phyloP scores from a whole-genome alignment of 2,329 filamentous ascomycete species.

The Metarhizium humberi region DNA sequence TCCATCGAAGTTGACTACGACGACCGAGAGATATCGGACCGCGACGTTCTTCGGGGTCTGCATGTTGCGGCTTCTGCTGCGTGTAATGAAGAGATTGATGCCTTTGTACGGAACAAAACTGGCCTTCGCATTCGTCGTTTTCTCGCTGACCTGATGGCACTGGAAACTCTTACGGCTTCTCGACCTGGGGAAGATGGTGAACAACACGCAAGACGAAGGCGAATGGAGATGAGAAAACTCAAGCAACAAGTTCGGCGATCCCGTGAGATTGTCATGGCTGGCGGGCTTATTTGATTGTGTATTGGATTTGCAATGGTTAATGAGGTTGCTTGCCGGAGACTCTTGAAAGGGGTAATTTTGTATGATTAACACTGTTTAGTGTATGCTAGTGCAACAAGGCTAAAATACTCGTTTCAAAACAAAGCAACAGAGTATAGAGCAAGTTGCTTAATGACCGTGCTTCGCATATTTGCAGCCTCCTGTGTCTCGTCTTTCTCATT shows the following conservation, averaged over 20 bases:
- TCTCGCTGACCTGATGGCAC: conserved; percentile 41
- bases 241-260: conserved; percentile 27
- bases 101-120: conserved; percentile 39
- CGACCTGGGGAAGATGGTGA: conserved; percentile 14
- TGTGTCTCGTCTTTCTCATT: background rate
- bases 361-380: conserved; percentile 2
- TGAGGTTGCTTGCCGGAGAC: background rate
- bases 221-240: conserved; percentile 23
- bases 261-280: conserved; percentile 14
- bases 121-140: conserved; percentile 45
- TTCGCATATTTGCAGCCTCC: too few relatives aligned
- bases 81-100: conserved; percentile 44
- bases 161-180: conserved; percentile 34
- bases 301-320: background rate
- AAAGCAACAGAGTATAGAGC: background rate
- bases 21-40: conserved; percentile 33
- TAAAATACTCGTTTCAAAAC: background rate
- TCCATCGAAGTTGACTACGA: conserved; percentile 19
- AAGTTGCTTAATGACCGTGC: background rate
- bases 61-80: conserved; percentile 47
- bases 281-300: conserved; percentile 7
- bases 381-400: conserved; percentile 2
- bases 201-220: conserved; percentile 18
- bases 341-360: background rate
- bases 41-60: conserved; percentile 44